Conservation (phyloP, 73 alveolate species). For the Tetrahymena borealis region DNA sequence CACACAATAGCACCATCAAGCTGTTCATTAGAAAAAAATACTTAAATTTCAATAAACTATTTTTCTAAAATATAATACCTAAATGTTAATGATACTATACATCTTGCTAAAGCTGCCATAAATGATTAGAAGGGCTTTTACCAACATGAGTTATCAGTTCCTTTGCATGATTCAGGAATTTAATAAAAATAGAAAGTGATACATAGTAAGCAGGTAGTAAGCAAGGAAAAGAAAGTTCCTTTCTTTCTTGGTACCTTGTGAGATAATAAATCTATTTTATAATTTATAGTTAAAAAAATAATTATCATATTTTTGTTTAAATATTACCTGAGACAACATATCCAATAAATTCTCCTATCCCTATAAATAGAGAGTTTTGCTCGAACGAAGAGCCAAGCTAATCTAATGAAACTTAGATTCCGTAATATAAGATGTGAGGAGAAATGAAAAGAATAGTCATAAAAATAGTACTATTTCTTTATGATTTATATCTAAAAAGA, state of each 20-base stretch:
- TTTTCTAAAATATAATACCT: not conserved
- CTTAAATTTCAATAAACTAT: not conserved
- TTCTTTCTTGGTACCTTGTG: not conserved
- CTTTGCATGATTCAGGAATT: not conserved
- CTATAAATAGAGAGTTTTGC: not conserved
- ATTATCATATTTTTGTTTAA: not conserved
- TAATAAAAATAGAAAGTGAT: not conserved
- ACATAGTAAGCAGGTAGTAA: not conserved
- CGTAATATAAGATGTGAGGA: not conserved
- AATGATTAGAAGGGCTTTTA: not conserved
- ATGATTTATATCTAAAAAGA: not conserved
- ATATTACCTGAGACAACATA: not conserved
- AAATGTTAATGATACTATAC: not conserved
- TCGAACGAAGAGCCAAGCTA: not conserved
- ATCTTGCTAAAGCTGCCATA: not conserved
- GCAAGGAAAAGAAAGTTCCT: not conserved
- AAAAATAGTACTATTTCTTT: not conserved
- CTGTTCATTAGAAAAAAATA: not conserved
- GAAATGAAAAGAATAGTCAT: not conserved
- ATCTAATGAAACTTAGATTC: not conserved
- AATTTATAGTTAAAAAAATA: not conserved
- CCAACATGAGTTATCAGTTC: not conserved
- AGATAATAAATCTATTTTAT: not conserved
- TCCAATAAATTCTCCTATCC: not conserved
- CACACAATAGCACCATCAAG: not conserved